Conservation (phyloP, 1,139 yeast genomes). For the Candida glucosophila region DNA sequence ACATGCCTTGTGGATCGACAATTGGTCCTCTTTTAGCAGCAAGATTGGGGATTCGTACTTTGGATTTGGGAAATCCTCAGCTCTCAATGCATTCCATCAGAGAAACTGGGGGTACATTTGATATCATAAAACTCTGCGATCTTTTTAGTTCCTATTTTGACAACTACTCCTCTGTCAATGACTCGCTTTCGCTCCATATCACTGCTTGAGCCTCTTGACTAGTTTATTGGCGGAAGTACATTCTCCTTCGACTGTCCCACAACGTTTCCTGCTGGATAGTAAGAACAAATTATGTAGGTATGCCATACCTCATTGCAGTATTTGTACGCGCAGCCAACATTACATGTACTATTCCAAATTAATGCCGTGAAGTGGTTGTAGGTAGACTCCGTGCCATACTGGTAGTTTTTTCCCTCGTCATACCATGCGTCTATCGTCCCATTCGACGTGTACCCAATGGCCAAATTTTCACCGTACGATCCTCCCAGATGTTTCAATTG, state of each 20-base stretch:
- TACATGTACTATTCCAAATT: constrained; percentile 28
- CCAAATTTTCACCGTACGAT: constrained; percentile 30
- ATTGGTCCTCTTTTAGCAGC: constrained; percentile 93
- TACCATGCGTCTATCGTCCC: constrained; percentile 32
- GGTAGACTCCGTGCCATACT: constrained; percentile 15
- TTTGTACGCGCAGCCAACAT: constrained; percentile 32
- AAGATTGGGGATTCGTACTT: constrained; percentile 78
- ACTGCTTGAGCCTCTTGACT: constrained; percentile 5
- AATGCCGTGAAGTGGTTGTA: constrained; percentile 36
- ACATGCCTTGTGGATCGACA: constrained; percentile 92
- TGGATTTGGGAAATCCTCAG: constrained; percentile 92
- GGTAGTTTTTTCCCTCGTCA: constrained; percentile 21
- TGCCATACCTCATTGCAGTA: constrained; percentile 40
- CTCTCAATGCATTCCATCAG: constrained; percentile 93
- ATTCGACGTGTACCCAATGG: constrained; percentile 24
- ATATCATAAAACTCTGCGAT: constrained; percentile 52
- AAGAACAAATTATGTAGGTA: constrained; percentile 51
- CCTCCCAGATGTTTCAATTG: constrained; percentile 27
- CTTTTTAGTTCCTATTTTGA: constrained; percentile 59
- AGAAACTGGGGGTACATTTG: constrained; percentile 84
- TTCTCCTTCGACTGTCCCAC: constrained; percentile 23
- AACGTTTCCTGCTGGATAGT: constrained; percentile 55
- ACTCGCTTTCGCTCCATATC: constrained; percentile 19
- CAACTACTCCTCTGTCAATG: constrained; percentile 20
- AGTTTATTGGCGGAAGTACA: constrained; percentile 18